Evolutionary conservation across 306 rosid genomes (phyloP).

Genomic region (Prunus persica): DNA sequence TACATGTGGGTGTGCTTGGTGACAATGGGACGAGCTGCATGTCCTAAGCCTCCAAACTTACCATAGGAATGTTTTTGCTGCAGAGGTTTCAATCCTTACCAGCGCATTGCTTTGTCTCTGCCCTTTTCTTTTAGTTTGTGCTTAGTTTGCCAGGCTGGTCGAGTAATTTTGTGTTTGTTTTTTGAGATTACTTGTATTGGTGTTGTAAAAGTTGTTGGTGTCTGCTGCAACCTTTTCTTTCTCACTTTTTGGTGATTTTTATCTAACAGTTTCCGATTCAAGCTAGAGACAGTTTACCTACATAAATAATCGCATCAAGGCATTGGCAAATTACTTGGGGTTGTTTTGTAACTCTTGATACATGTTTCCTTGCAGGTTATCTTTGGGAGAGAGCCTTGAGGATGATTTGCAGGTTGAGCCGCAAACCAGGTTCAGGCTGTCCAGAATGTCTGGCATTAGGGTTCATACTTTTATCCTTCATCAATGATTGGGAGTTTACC

Average conservation of each 20-base stretch:
- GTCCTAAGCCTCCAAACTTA: background rate
- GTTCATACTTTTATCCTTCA: background rate
- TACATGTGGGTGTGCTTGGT: background rate
- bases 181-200: background rate
- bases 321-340: background rate
- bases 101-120: background rate
- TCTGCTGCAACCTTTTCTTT: background rate
- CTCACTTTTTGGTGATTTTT: background rate
- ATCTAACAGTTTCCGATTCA: background rate
- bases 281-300: background rate
- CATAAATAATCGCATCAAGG: background rate
- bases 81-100: background rate
- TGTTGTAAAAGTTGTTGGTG: slow-evolving; percentile 22
- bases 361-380: slow-evolving; percentile 54
- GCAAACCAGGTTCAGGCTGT: background rate
- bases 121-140: background rate
- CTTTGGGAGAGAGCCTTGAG: slow-evolving; percentile 81
- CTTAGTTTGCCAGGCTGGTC: background rate
- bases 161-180: background rate
- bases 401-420: slow-evolving; percentile 7
- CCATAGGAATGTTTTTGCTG: background rate
- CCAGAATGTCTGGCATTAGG: background rate
- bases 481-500: background rate
- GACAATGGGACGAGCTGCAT: background rate
- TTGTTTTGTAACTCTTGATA: background rate